Percentiles rank a stretch among this genome's conserved stretches.
Evolutionary conservation across 768 basidiomycete genomes (phyloP).

Genomic region (Hemileccinum rubropunctum): DNA sequence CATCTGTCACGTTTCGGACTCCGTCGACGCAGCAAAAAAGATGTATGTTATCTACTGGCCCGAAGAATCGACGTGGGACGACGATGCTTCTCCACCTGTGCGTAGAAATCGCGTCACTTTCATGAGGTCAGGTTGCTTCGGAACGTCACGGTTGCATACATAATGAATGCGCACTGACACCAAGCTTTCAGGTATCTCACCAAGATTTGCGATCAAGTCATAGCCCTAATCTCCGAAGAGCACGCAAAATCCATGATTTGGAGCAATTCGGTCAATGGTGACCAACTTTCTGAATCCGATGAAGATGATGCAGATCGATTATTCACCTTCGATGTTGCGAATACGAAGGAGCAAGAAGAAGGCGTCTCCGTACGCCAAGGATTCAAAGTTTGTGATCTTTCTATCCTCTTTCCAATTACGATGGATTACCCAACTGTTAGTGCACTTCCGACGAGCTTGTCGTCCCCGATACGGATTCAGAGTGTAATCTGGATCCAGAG

Average conservation of each 20-base stretch:
- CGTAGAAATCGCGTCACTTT: slow-evolving; percentile 55
- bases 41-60: slow-evolving; percentile 61
- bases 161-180: background rate
- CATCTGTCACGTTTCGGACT: slow-evolving; percentile 28
- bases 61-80: slow-evolving; percentile 56
- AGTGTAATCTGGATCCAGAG: slow-evolving; percentile 18
- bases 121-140: slow-evolving; percentile 43
- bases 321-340: slow-evolving; percentile 54
- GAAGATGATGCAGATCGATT: slow-evolving; percentile 47
- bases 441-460: slow-evolving; percentile 19
- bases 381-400: slow-evolving; percentile 37
- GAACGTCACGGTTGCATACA: background rate
- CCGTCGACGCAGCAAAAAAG: slow-evolving; percentile 11
- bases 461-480: slow-evolving; percentile 14
- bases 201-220: slow-evolving; percentile 54
- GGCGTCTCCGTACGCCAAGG: slow-evolving; percentile 42
- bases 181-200: slow-evolving; percentile 47
- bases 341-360: slow-evolving; percentile 59
- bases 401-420: background rate
- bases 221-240: slow-evolving; percentile 47
- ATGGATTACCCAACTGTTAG: background rate
- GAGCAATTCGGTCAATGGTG: slow-evolving; percentile 31
- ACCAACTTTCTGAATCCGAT: slow-evolving; percentile 27
- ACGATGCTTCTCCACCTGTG: slow-evolving; percentile 45
- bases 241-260: slow-evolving; percentile 46